Evolutionary conservation across 1,284 basidiomycete species (phyloP), one percentile per base, ranked within the genome.

Genomic region (Heterobasidion annosum): DNA sequence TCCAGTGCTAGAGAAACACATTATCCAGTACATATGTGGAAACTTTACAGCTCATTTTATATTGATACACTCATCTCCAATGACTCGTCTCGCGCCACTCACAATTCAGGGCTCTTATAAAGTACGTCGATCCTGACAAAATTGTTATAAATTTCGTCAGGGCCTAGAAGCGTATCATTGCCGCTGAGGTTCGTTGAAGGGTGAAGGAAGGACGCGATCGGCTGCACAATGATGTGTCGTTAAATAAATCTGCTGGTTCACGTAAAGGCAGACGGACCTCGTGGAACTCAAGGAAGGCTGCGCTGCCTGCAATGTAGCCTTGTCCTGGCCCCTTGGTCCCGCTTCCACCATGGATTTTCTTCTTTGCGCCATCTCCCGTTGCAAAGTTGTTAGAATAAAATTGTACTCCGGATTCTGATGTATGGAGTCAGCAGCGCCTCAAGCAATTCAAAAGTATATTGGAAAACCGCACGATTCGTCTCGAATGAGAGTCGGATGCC

Each of bases 231-330:
- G 12, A 13, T 18, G 18, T 18, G 1, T 15, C 16, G 46, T 33
- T 43, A 15, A 15, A 16, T 5, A 47, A 7, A 19, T 7, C 61
- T 63, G 49, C 58, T 32, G 55, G 44, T 6, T 43, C 40, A 62
- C 59, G 50, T 58, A 58, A 4, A 68, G 65, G 59, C 62, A 43
- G 68, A 53, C 55, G 35, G 34, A 67, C 64, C 58, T 85, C 79
- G 64, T 88, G 86, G 72, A 88, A 88, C 66, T 88, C 86, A 50
- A 88, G 68, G 69, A 88, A 88, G 7, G 77, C 85, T 47, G 83
- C 84, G 51, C 83, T 76, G 50, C 75, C 76, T 12, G 76, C 71
- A 34, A 69, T 69, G 63, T 88, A 89, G 9, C 82, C 79, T 59
- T 85, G 81, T 0, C 80, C 81, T n/a, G 70, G 61, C 34, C 71